Base-by-base conservation (phyloP, 441 rosid genomes). In the Pelargonium myrrhifolium region DNA sequence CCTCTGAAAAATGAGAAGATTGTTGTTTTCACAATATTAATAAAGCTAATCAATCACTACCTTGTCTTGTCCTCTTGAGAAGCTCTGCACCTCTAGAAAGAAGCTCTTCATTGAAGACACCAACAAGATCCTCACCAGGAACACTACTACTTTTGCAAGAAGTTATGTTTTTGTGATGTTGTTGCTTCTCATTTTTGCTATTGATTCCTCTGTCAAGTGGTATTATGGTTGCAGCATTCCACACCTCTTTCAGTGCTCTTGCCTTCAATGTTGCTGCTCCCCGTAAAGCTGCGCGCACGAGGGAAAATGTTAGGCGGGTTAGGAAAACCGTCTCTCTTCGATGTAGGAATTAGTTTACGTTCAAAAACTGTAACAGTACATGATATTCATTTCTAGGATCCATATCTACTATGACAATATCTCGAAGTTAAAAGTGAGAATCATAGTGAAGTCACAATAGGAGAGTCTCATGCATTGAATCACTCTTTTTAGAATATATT, bases 221-320 rank as follows among this genome's bases (percentile, higher is more conserved):
- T 61, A 89, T 93, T 39, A 90, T 96, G 0, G 98, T 87, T 3
- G 98, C 98, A 35, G 89, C 77, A 73, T 90, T 90, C 96, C 98
- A 89, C 35, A 89, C 97, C 68, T 93, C 98, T 80, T 93, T 93
- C 80, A 89, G 74, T 15, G 94, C 81, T 74, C 98, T 84, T 0
- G 96, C 97, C 82, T 87, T 93, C 63, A 93, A 75, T 0, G 96
- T 87, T 1, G 97, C 96, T 0, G 94, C 98, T 53, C 98, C 98
- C n/a, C 98, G 83, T 68, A 93, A 80, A 9, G 98, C 98, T 93
- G 74, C 20, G 17, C 0, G 55, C 7, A 47, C n/a, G n/a, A 3
- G 15, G 14, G 55, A 47, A 0, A 47, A 14, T 47, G 3, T 47
- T 0, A 12, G 35, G 0, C 6, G 4, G 0, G 35, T 31, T 4